Evolutionary conservation across 2,329 filamentous ascomycete species (phyloP).

Genomic region (Monosporascus cannonballus): DNA sequence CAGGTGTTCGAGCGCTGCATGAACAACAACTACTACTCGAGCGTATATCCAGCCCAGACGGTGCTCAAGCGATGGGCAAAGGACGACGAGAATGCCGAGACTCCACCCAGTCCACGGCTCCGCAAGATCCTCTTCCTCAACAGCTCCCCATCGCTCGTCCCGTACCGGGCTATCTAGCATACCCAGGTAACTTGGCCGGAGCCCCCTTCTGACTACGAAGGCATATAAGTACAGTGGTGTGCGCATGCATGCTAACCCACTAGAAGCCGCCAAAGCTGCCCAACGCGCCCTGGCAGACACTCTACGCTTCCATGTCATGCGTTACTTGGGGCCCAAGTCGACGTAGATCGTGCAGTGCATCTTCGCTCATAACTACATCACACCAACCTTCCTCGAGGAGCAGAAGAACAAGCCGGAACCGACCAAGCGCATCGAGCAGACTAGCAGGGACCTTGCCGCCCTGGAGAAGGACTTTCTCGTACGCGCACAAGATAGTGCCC

Average conservation of each 20-base stretch:
- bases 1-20: conserved; percentile 20
- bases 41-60: conserved; percentile 13
- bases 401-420: conserved; percentile 20
- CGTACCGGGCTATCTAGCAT: conserved; percentile 20
- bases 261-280: conserved; percentile 14
- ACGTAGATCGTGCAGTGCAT: conserved; percentile 20
- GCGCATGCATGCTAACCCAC: background rate
- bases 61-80: conserved; percentile 17
- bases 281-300: conserved; percentile 20
- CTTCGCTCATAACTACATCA: conserved; percentile 20
- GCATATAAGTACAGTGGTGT: too few relatives aligned
- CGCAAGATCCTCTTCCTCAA: conserved; percentile 21
- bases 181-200: conserved; percentile 8
- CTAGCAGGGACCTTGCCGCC: too few relatives aligned
- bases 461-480: too few relatives aligned
- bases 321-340: conserved; percentile 12
- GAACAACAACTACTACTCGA: conserved; percentile 20
- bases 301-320: conserved; percentile 18
- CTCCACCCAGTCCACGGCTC: conserved; percentile 1
- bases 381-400: conserved; percentile 18
- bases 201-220: background rate
- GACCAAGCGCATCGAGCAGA: conserved; percentile 19
- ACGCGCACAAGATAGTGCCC: too few relatives aligned
- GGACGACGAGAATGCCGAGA: conserved; percentile 9
- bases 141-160: conserved; percentile 16